Base-by-base conservation (phyloP, 192 early-diverging fungal species). In the Coemansia nantahalensis region DNA sequence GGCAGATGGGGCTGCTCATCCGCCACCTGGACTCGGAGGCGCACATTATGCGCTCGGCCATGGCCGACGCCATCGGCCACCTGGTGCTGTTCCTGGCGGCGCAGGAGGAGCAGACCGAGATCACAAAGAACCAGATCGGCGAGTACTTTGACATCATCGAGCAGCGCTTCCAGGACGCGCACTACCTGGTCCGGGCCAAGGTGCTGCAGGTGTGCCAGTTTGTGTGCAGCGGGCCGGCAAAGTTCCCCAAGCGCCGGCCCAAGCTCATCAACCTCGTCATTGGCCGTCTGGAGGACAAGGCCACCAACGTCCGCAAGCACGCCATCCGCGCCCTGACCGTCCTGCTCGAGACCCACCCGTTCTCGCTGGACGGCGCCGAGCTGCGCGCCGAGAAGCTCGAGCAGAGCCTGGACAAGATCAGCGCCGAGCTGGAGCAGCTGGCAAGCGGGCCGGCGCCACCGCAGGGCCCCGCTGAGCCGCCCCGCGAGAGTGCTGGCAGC, bases 141-240 rank as follows among this genome's bases (percentile, higher is more conserved):
- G 81, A 84, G 34, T 94, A 91, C 56, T 96, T 92, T 70, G 92
- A 95, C 58, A 83, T 94, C 49, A 59, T 99, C 42, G 83, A 92
- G 54, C 92, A 98, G 62, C 82, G 95, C 11, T 92, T 94, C 74
- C 82, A 89, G 56, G 97, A 99, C 64, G 73, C 77, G n/a, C 91
- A 84, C 54, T 83, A 83, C n/a, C 86, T 84, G 66, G 84, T 88
- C 3, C 85, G 97, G 23, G 82, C 84, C 18, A 95, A 94, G 69
- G 83, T 96, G 0, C 65, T 99, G 22, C 92, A 97, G 59, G 83
- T 91, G 13, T 82, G 89, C 26, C 67, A 83, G 22, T 85, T 84
- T 54, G 70, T 99, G 21, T 83, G 86, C 46, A 88, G 93, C 80
- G 88, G 83, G 16, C 73, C 71, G 13, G 65, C 73, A 39, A 89